These are phyloP conservation scores for Gossypium sturtianum DNA, from an alignment of 345 rosid genomes.

Conservation along the genomic window DNA sequence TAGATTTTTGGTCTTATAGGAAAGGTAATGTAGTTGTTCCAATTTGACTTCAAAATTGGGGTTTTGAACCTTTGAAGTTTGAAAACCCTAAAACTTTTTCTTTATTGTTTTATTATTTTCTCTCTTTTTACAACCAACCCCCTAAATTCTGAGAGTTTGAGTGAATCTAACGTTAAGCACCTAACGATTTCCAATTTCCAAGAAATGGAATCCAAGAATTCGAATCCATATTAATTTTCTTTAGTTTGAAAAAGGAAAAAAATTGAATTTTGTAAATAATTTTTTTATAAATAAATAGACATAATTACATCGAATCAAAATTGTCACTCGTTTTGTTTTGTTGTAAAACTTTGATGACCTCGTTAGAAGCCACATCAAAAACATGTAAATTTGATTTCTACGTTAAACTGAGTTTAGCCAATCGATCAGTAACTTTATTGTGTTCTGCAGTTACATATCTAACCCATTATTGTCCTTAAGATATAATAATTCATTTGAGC, in stretches of 20 bases:
- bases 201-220: background rate
- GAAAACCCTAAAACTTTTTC: background rate
- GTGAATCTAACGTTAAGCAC: background rate
- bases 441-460: rapidly evolving
- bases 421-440: rapidly evolving
- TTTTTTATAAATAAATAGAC: no score
- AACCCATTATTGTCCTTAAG: no score
- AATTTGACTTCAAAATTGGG: background rate
- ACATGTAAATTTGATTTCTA: rapidly evolving
- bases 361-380: no score
- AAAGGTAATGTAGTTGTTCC: background rate
- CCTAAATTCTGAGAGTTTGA: background rate
- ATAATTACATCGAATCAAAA: no score
- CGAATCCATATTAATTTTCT: background rate
- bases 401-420: rapidly evolving
- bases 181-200: background rate
- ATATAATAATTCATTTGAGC: rapidly evolving
- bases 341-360: no score
- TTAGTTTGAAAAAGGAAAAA: background rate
- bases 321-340: rapidly evolving
- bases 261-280: background rate
- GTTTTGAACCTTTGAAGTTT: background rate
- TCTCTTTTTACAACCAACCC: background rate
- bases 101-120: background rate
- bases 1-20: background rate